These are phyloP conservation scores for Paramecium sexaurelia DNA, from an alignment of 73 alveolate species.

Conservation along the genomic window DNA sequence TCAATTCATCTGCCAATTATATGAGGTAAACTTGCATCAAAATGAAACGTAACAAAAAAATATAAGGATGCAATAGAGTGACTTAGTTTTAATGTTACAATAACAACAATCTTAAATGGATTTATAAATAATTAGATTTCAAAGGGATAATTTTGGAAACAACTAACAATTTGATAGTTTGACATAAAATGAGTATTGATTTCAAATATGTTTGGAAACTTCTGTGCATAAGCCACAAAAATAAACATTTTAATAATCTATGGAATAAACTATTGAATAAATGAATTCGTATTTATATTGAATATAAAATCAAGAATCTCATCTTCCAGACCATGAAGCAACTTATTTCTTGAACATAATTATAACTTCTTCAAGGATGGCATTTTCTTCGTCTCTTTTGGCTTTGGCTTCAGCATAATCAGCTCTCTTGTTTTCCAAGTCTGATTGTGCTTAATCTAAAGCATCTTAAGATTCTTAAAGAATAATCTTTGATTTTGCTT, in stretches of 20 bases:
- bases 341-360: conserved; percentile 55
- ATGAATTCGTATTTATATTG: conserved; percentile 27
- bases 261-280: neutral
- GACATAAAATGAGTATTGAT: neutral
- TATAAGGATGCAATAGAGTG: neutral
- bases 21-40: neutral
- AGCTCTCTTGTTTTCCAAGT: conserved; percentile 42
- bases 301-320: neutral
- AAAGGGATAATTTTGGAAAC: neutral
- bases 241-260: neutral
- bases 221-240: neutral
- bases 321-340: conserved; percentile 62
- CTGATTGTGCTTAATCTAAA: conserved; percentile 5
- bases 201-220: neutral
- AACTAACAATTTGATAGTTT: neutral
- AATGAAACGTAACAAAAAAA: neutral
- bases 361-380: conserved; percentile 40
- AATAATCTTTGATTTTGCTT: conserved; percentile 43
- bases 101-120: neutral
- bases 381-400: conserved; percentile 57
- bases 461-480: conserved; percentile 57
- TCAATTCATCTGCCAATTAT: conserved; percentile 16
- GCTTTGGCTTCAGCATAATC: conserved; percentile 58
- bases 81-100: neutral
- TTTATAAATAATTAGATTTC: neutral